Evolutionary conservation across 1,284 basidiomycete genomes (phyloP), one percentile per base, ranked within the genome.

Genomic region (Rhodotorula sp.): DNA sequence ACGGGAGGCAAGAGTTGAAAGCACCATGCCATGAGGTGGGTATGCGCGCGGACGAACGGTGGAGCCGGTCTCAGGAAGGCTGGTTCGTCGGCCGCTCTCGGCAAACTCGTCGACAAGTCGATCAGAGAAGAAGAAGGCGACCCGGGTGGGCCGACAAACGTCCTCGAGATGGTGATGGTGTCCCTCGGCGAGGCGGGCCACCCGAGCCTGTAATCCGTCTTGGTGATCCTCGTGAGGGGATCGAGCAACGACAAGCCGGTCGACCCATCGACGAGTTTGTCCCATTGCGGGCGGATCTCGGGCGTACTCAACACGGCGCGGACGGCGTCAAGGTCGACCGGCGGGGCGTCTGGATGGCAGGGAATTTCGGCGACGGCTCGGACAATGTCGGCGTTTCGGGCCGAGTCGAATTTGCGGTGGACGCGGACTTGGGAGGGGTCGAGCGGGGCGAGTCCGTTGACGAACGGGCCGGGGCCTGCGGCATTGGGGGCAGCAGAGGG

Each of bases 111-210:
- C 4, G 95, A 89, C 64, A 98, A 89, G 81, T 95, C 90, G 80
- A 99, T 88, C 65, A 98, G 84, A 15, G 64, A 66, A 1, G 26
- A 26, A 3, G 26, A 26, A 1, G 14, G 4, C 6, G 71, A 59
- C 0, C 53, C 48, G 46, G 48, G 46, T 10, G 59, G 67, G 6
- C 42, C 48, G 45, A 55, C 44, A n/a, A 91, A 87, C 44, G 91
- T 88, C 73, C 91, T 88, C 64, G 91, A 91, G 74, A 96, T 95
- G 18, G 91, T 93, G 48, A 96, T 89, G n/a, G 92, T 87, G 78
- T 96, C 94, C 75, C 94, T 84, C 12, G 94, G 91, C 76, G 91
- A 96, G 76, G 93, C 93, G 68, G 95, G 95, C 95, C 95, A 98
- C 2, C 95, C 96, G 14, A 98, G 82, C 10, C 88, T 88, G 80